These are phyloP conservation scores for Calvatia gigantea DNA, from an alignment of 768 basidiomycete species.

Conservation along the genomic window DNA sequence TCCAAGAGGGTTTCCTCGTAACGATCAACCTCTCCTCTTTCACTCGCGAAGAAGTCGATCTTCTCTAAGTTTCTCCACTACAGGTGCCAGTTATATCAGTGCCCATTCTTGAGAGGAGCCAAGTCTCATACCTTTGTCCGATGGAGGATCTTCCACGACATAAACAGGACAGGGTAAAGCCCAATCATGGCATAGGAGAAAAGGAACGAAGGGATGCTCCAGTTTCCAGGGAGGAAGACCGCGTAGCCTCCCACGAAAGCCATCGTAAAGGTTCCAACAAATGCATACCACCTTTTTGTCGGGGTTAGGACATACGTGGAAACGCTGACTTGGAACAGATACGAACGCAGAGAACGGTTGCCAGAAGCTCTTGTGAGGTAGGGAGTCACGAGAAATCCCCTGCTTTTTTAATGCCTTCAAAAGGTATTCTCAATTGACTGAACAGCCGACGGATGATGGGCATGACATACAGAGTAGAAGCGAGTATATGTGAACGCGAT, in stretches of 20 bases:
- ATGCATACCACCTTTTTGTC: constrained; percentile 38
- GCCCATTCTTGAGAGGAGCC: background rate
- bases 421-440: background rate
- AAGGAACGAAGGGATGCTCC: constrained; percentile 44
- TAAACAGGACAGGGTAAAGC: constrained; percentile 37
- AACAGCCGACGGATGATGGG: background rate
- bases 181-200: constrained; percentile 49
- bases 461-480: constrained; percentile 37
- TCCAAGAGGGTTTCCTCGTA: constrained; percentile 32
- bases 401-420: constrained; percentile 41
- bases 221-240: constrained; percentile 49
- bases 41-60: constrained; percentile 42
- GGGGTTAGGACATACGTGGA: background rate
- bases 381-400: constrained; percentile 37
- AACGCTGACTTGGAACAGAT: background rate
- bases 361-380: constrained; percentile 45
- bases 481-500: constrained; percentile 46
- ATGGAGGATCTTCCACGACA: constrained; percentile 42
- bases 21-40: constrained; percentile 38
- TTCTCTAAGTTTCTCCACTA: constrained; percentile 38
- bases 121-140: constrained; percentile 31
- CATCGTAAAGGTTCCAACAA: constrained; percentile 41
- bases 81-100: background rate
- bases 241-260: constrained; percentile 46
- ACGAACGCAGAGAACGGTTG: constrained; percentile 49